A percentile compares a stretch with the other conserved stretches of the same genome.
phyloP scores from a whole-genome alignment of 176 grass and related monocot species.

The Hordeum vulgare region DNA sequence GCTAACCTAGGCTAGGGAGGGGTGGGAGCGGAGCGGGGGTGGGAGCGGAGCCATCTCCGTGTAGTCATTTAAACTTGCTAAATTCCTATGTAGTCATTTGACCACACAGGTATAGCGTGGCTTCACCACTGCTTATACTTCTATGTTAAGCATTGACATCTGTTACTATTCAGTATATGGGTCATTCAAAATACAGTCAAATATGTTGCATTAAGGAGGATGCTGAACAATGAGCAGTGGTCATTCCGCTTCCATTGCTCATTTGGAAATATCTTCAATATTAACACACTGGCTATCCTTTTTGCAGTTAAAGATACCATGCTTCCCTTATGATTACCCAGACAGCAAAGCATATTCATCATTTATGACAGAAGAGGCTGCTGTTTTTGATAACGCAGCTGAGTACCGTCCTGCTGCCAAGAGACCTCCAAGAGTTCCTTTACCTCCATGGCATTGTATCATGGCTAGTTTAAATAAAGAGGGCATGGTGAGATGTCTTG shows the following conservation, averaged over 20 bases:
- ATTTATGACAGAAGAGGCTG: conserved; percentile 47
- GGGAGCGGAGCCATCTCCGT: too few relatives aligned
- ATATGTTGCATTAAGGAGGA: neutral
- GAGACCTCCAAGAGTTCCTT: conserved; percentile 48
- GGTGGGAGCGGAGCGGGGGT: too few relatives aligned
- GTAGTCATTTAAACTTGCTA: too few relatives aligned
- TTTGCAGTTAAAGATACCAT: conserved; percentile 58
- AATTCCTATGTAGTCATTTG: too few relatives aligned
- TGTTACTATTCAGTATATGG: conserved; percentile 1
- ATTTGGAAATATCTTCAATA: conserved; percentile 5
- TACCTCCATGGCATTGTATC: conserved; percentile 59
- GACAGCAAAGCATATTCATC: conserved; percentile 61
- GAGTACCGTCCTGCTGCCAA: conserved; percentile 43
- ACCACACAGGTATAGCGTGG: too few relatives aligned
- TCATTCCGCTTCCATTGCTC: neutral
- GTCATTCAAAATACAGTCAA: neutral
- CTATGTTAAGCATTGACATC: neutral
- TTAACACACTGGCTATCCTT: neutral
- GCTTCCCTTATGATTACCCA: conserved; percentile 93
- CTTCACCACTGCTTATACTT: too few relatives aligned
- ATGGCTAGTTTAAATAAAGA: conserved; percentile 24
- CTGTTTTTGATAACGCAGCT: conserved; percentile 35
- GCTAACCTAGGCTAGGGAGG: too few relatives aligned
- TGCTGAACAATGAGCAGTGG: neutral
- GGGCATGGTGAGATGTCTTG: conserved; percentile 12